Percentiles rank a stretch among this genome's conserved stretches.
phyloP scores from a whole-genome alignment of 495 filamentous ascomycete genomes.

The Penicillium coprophilum region DNA sequence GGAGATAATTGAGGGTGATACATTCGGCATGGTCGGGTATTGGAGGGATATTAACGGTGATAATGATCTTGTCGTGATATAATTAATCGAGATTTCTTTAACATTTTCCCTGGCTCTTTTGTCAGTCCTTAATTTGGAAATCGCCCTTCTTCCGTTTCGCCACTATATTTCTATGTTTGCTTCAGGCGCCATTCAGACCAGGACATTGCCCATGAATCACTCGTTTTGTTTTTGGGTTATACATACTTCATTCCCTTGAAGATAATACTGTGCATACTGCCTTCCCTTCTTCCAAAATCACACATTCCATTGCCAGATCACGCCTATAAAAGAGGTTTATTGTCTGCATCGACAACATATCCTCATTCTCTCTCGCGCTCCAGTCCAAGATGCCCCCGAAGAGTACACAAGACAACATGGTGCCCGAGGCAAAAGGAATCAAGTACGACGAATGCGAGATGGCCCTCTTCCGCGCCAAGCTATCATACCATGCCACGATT shows the following conservation, averaged over 20 bases:
- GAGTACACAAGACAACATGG: constrained; percentile 22
- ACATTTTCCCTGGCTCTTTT: constrained; percentile 1
- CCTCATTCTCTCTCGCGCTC: neutral
- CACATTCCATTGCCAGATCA: neutral
- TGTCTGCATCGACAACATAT: neutral
- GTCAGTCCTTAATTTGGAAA: constrained; percentile 12
- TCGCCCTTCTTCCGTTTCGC: constrained; percentile 1
- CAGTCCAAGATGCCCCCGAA: constrained; percentile 31
- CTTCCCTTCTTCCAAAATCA: neutral
- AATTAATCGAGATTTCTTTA: constrained; percentile 15
- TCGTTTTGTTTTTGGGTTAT: constrained; percentile 2
- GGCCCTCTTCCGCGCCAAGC: constrained; percentile 42
- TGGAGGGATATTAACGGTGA: constrained; percentile 19
- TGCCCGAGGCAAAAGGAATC: constrained; percentile 42
- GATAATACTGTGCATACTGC: neutral
- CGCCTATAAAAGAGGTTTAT: neutral
- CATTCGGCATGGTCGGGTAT: constrained; percentile 18
- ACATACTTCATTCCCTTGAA: constrained; percentile 5
- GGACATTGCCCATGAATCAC: constrained; percentile 3
- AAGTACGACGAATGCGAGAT: constrained; percentile 47
- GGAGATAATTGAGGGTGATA: constrained; percentile 19
- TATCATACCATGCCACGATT: constrained; percentile 42
- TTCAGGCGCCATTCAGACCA: neutral
- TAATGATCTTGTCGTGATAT: constrained; percentile 17
- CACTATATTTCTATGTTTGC: constrained; percentile 15